Evolutionary conservation across 345 rosid genomes (phyloP).

Genomic region (Brassica cretica): DNA sequence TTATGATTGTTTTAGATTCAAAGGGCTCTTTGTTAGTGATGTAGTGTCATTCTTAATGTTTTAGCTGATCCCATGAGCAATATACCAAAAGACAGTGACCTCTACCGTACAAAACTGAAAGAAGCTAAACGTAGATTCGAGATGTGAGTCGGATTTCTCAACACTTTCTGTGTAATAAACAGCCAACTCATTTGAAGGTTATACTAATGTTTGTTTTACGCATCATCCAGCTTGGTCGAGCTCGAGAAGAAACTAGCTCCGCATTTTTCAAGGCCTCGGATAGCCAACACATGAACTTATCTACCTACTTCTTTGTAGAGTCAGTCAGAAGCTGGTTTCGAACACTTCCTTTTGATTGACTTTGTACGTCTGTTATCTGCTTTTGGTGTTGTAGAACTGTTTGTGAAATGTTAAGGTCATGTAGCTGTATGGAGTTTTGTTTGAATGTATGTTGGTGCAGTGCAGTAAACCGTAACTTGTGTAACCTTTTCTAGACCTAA

Average conservation of each 20-base stretch:
- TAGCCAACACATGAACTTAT: slow-evolving; percentile 26
- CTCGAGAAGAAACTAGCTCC: slow-evolving; percentile 81
- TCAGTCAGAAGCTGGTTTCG: slow-evolving; percentile 6
- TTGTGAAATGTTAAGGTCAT: background rate
- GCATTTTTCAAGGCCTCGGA: slow-evolving; percentile 49
- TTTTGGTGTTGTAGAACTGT: slow-evolving; percentile 5
- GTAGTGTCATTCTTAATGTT: slow-evolving; percentile 1
- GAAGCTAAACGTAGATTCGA: slow-evolving; percentile 80
- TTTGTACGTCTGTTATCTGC: slow-evolving; percentile 22
- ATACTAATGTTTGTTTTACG: background rate
- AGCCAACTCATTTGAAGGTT: background rate
- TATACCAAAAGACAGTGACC: slow-evolving; percentile 81
- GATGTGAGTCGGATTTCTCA: slow-evolving; percentile 54
- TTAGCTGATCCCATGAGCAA: slow-evolving; percentile 68
- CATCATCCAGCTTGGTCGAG: slow-evolving; percentile 65
- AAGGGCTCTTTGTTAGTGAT: background rate
- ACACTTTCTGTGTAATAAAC: background rate
- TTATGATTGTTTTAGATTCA: background rate
- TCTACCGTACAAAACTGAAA: slow-evolving; percentile 61
- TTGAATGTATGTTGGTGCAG: slow-evolving; percentile 5
- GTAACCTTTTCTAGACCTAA: background rate
- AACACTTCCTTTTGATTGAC: background rate
- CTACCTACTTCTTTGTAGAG: background rate
- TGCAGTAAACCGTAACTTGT: background rate
- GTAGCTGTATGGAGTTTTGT: background rate